Evolutionary conservation across 495 filamentous ascomycete genomes (phyloP).

Genomic region (Elasticomyces elasticus): DNA sequence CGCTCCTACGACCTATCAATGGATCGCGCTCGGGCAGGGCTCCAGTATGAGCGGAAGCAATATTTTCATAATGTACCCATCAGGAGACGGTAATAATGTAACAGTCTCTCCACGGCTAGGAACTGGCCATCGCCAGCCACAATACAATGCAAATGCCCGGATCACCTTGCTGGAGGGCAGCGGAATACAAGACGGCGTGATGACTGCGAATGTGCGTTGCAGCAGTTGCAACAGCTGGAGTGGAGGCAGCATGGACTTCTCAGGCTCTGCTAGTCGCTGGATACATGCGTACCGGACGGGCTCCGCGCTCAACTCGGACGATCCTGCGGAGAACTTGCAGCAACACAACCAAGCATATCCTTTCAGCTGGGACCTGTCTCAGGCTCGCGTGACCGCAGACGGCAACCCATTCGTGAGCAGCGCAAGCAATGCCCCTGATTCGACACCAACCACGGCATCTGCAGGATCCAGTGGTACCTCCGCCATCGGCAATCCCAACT

Average conservation of each 20-base stretch:
- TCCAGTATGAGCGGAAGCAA: constrained; percentile 27
- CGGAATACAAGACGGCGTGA: constrained; percentile 29
- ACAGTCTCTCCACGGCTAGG: constrained; percentile 31
- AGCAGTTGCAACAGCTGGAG: constrained; percentile 48
- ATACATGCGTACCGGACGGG: constrained; percentile 59
- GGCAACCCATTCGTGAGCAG: constrained; percentile 49
- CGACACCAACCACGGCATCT: neutral
- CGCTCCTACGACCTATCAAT: constrained; percentile 29
- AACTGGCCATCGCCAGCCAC: constrained; percentile 21
- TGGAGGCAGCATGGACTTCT: constrained; percentile 40
- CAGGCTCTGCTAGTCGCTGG: constrained; percentile 42
- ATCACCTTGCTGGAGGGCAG: constrained; percentile 31
- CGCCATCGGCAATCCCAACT: too few relatives aligned
- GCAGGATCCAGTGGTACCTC: neutral
- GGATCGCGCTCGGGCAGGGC: constrained; percentile 34
- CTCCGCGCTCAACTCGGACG: constrained; percentile 44
- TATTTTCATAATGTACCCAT: constrained; percentile 35
- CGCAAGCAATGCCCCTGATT: neutral
- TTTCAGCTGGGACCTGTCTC: constrained; percentile 49
- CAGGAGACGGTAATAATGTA: constrained; percentile 28
- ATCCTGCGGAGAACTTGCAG: constrained; percentile 38
- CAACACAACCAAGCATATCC: constrained; percentile 47
- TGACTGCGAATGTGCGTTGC: constrained; percentile 36
- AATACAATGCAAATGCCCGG: constrained; percentile 23
- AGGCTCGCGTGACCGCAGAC: constrained; percentile 43